Conservation (phyloP, 2,329 filamentous ascomycete species). For the Xylaria sp. region DNA sequence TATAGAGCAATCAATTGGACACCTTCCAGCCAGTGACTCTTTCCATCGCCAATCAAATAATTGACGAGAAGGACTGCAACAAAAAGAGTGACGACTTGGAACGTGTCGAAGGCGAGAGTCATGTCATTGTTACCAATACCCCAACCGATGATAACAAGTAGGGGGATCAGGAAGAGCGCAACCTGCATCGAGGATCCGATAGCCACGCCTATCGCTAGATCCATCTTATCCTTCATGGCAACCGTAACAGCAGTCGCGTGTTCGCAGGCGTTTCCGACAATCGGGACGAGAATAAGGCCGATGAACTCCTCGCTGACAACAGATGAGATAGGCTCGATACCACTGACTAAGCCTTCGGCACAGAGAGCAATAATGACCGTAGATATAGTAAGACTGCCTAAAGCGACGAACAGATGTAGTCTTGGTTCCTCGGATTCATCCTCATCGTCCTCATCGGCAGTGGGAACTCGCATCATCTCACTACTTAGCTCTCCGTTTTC, state of each 20-base stretch:
- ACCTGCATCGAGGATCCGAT: slow-evolving; percentile 86
- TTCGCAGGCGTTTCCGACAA: slow-evolving; percentile 86
- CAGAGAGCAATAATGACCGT: slow-evolving; percentile 85
- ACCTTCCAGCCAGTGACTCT: slow-evolving; percentile 86
- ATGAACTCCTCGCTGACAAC: slow-evolving; percentile 80
- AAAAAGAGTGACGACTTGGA: slow-evolving; percentile 88
- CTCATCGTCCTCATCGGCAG: slow-evolving; percentile 66
- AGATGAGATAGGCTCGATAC: slow-evolving; percentile 75
- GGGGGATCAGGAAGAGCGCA: slow-evolving; percentile 79
- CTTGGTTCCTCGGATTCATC: slow-evolving; percentile 81
- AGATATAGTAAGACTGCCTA: slow-evolving; percentile 76
- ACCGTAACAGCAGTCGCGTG: slow-evolving; percentile 85
- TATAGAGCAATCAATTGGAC: slow-evolving; percentile 81
- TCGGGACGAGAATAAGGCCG: slow-evolving; percentile 81
- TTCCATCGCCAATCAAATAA: slow-evolving; percentile 84
- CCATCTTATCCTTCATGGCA: slow-evolving; percentile 87
- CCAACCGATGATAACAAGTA: slow-evolving; percentile 83
- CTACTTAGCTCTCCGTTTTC: slow-evolving; percentile 58
- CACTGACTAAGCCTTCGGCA: slow-evolving; percentile 80
- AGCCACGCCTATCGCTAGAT: slow-evolving; percentile 82
- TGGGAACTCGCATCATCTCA: slow-evolving; percentile 57
- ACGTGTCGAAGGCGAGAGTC: slow-evolving; percentile 87
- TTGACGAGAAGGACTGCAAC: slow-evolving; percentile 87
- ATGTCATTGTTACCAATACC: slow-evolving; percentile 76
- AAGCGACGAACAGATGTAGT: slow-evolving; percentile 76